Evolutionary conservation across 306 rosid genomes (phyloP), one percentile per base, ranked within the genome.

Genomic region (Comarum palustre): DNA sequence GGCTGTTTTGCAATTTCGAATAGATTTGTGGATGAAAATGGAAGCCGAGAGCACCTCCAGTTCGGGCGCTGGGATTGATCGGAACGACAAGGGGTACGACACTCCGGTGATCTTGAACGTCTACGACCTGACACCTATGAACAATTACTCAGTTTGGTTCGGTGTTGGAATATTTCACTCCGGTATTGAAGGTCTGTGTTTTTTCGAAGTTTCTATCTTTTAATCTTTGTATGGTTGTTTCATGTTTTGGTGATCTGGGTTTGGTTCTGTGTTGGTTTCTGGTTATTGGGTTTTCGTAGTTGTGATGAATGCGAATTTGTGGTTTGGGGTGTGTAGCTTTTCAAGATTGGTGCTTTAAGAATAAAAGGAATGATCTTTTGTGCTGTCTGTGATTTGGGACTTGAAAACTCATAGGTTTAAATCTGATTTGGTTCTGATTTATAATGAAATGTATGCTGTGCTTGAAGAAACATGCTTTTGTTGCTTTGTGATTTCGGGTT

Each of bases 141-240:
- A 95, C 76, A 84, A 84, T 79, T 95, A 91, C 82, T 59, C 79
- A 59, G 80, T 73, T 81, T 95, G 96, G 96, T 81, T 95, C 75
- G 99, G 99, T 52, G 66, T 90, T 45, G 99, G 99, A 80, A 83
- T 92, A 78, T 95, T 90, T 51, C 99, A 95, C 83, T 91, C 99
- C 11, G 99, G 99, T 57, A 83, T 95, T 82, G 86, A 95, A 95
- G 99, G 99, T 90, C 74, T 4, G 66, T 34, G 36, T 1, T 29
- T 29, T 34, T 34, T 34, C 36, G 3, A 34, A 1, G 36, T 57
- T 22, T 34, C 36, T 34, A 34, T 38, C 3, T 31, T 24, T 59
- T 34, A 46, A 7, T 68, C 17, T 47, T 34, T 11, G 34, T 58
- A 6, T 68, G 25, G 54, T 34, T 14, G 17, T 74, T 34, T 3